phyloP scores from a whole-genome alignment of 306 rosid genomes.

The Casuarina cunninghamiana region DNA sequence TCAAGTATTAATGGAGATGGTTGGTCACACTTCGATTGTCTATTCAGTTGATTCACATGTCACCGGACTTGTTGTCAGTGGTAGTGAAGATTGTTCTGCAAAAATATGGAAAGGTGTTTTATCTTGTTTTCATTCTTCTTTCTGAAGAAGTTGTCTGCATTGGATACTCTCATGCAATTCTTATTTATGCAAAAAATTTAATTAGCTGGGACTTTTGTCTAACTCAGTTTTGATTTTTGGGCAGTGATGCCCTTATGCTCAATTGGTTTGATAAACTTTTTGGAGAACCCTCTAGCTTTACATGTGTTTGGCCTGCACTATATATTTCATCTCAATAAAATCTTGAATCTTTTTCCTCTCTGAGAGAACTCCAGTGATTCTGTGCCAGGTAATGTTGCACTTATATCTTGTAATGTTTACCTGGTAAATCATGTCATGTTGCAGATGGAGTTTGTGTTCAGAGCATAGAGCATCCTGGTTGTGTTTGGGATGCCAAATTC shows the following conservation, averaged over 20 bases:
- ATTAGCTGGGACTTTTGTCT: not conserved
- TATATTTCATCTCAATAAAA: not conserved
- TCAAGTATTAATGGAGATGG: conserved; percentile 85
- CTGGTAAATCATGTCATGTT: conserved; percentile 18
- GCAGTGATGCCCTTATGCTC: not conserved
- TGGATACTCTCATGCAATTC: conserved; percentile 5
- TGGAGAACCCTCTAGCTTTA: no score
- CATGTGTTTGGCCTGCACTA: not conserved
- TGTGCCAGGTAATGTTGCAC: not conserved
- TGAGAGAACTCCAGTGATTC: not conserved
- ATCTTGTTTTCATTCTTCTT: conserved; percentile 25
- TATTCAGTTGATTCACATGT: conserved; percentile 90
- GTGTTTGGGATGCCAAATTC: conserved; percentile 96
- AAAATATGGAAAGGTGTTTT: conserved; percentile 92
- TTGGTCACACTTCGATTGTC: conserved; percentile 86
- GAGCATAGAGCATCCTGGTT: conserved; percentile 98
- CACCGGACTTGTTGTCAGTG: conserved; percentile 86
- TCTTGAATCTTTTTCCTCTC: not conserved
- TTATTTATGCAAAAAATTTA: not conserved
- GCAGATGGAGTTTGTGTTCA: conserved; percentile 90
- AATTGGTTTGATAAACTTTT: not conserved
- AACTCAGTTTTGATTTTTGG: not conserved
- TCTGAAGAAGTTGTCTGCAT: conserved; percentile 5
- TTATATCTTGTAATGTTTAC: not conserved
- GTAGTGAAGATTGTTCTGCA: conserved; percentile 83